Percentiles rank a stretch among this genome's conserved stretches.
Conservation (phyloP, 176 grass and related monocot genomes). For the Pontederia paniculata region DNA sequence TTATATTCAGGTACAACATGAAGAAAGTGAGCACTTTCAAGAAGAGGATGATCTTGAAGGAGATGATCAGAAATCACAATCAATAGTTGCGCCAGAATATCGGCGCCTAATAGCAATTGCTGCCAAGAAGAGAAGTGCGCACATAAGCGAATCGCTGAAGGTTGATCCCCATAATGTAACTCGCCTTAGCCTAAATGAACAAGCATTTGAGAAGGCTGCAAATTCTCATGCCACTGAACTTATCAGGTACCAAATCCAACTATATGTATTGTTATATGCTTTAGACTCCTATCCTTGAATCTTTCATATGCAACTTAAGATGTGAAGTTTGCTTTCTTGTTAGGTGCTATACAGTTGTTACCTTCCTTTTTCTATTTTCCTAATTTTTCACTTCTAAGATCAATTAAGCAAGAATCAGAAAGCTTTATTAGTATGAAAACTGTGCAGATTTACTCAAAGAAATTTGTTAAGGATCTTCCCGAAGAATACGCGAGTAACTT, state of each 20-base stretch:
- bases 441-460: slow-evolving; percentile 8
- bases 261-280: neutral
- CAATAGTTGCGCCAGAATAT: neutral
- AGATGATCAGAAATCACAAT: neutral
- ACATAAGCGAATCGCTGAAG: neutral
- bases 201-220: neutral
- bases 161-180: neutral
- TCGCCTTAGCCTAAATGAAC: slow-evolving; percentile 12
- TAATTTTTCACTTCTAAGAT: neutral
- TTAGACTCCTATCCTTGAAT: neutral
- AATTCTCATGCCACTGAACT: neutral
- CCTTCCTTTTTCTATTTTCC: too few species aligned
- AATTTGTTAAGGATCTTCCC: slow-evolving; percentile 13
- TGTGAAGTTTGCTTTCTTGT: too few species aligned
- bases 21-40: neutral
- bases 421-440: neutral
- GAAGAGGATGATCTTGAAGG: slow-evolving; percentile 9
- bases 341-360: too few species aligned
- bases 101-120: slow-evolving; percentile 1
- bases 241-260: neutral
- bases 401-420: neutral
- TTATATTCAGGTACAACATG: neutral
- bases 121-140: slow-evolving; percentile 2
- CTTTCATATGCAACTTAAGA: neutral
- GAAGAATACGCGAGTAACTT: neutral